Base-by-base conservation (phyloP, 441 rosid genomes). In the Omphalea diandra region DNA sequence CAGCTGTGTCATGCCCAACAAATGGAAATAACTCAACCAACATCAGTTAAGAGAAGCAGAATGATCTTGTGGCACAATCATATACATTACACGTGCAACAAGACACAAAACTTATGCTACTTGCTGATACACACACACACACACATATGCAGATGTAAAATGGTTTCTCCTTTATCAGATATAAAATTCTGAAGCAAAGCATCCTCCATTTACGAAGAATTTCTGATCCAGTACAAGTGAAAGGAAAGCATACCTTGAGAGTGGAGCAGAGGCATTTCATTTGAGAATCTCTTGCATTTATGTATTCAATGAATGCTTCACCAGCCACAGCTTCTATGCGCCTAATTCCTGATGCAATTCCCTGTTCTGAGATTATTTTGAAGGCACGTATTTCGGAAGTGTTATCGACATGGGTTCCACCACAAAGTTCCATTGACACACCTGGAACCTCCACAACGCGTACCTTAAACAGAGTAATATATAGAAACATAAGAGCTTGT, bases 281-380 rank as follows among this genome's bases (percentile, higher is more conserved):
- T 71, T 86, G 83, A 73, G 84, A 81, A 81, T 94, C 98, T 64
- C 97, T 80, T 65, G 85, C 77, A 83, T 80, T 86, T 53, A 88
- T 87, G 74, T 91, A 94, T 77, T 90, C 91, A 36, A 91, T 84
- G 80, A 80, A 91, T 77, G 95, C 89, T 81, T 94, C 98, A 35
- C 98, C 97, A 61, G 97, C 98, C 73, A 94, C 95, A 7, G 98
- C 98, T 86, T 94, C 97, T 31, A 94, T 87, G 57, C 97, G 91
- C 77, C 98, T 85, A 69, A 85, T 77, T 73, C 98, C 98, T 56
- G 98, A 88, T 71, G 98, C 97, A 84, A 91, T 85, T 31, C 97
- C 98, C 66, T 91, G 97, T 81, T 94, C 98, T 3, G 96, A 91
- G 72, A 94, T 88, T 38, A 91, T 85, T 76, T 91, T 94, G 86